Base-by-base conservation (phyloP, 352 stramenopile species). In the Globisporangium cystogenes region DNA sequence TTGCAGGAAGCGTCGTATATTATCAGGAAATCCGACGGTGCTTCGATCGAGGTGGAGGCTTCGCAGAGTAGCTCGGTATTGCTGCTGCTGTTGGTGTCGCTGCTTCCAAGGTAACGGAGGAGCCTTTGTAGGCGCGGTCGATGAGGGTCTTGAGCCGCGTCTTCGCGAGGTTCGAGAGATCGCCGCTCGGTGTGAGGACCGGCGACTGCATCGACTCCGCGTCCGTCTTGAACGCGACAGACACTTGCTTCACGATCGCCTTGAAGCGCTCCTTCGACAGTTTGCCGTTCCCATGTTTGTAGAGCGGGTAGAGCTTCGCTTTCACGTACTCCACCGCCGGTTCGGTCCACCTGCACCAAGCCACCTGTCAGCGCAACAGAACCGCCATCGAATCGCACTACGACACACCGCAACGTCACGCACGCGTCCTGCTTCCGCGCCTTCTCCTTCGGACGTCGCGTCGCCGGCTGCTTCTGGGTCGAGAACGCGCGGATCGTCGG, bases 181-280 rank as follows among this genome's bases (percentile, higher is more conserved):
- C 62, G 7, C 65, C 67, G 4, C 53, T 68, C 23, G 55, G 23
- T 2, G 76, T 37, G 7, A 86, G 40, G 15, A 90, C 49, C 4
- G 65, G 50, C 44, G 81, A 91, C 56, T 90, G 70, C 69, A 88
- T 83, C 10, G 62, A 55, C 7, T 54, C 53, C n/a, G 74, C 68
- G 58, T 94, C 81, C 23, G 61, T 47, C 6, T 69, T 67, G 57
- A 94, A 94, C 23, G 76, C 35, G 12, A 76, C 55, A 6, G 70
- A 41, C 7, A 89, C 80, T 58, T 87, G 61, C 58, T 87, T 90
- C 2, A 90, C 79, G 29, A 94, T 83, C n/a, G 50, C 40, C 47
- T 90, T 94, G 57, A 90, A 94, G 0, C 68, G 71, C 27, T 94
- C 83, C 59, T 84, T 82, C 4, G 81, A 76, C 48, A 94, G 68